These are phyloP conservation scores for Globisporangium orthogonon DNA, from an alignment of 352 stramenopile genomes.

Conservation along the genomic window DNA sequence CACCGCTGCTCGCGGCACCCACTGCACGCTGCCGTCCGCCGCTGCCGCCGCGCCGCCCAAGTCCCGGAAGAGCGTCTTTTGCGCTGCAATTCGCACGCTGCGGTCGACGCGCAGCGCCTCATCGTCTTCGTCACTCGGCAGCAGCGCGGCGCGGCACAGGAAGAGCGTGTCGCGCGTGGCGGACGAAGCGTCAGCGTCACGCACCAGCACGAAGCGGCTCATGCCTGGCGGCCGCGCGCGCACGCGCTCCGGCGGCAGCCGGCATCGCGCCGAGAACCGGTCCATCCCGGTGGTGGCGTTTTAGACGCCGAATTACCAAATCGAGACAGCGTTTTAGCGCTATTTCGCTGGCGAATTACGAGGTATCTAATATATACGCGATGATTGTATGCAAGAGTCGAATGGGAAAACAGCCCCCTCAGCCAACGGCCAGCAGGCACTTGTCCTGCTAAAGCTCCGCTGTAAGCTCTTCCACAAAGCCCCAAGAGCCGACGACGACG, in stretches of 20 bases:
- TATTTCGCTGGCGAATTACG: background rate
- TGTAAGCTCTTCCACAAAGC: too few relatives aligned
- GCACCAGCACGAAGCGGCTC: conserved; percentile 29
- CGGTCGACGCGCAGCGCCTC: conserved; percentile 12
- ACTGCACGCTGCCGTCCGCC: conserved; percentile 18
- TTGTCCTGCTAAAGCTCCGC: background rate
- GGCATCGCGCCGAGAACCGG: conserved; percentile 55
- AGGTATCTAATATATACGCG: background rate
- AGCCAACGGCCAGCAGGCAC: background rate
- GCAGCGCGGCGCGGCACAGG: conserved; percentile 41
- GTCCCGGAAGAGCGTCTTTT: conserved; percentile 9
- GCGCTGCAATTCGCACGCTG: conserved; percentile 18
- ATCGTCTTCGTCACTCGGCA: background rate
- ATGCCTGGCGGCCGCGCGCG: conserved; percentile 20
- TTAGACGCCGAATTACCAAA: too few relatives aligned
- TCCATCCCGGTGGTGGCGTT: conserved; percentile 10
- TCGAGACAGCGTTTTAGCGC: background rate
- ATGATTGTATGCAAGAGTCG: background rate
- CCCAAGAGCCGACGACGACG: background rate
- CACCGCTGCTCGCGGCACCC: conserved; percentile 40
- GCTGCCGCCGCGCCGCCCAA: conserved; percentile 9
- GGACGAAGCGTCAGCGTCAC: background rate
- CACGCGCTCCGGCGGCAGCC: conserved; percentile 29
- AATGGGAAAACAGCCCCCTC: background rate
- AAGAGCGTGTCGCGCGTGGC: conserved; percentile 8